Conservation (phyloP, 495 filamentous ascomycete genomes). For the Penicillium waksmanii region DNA sequence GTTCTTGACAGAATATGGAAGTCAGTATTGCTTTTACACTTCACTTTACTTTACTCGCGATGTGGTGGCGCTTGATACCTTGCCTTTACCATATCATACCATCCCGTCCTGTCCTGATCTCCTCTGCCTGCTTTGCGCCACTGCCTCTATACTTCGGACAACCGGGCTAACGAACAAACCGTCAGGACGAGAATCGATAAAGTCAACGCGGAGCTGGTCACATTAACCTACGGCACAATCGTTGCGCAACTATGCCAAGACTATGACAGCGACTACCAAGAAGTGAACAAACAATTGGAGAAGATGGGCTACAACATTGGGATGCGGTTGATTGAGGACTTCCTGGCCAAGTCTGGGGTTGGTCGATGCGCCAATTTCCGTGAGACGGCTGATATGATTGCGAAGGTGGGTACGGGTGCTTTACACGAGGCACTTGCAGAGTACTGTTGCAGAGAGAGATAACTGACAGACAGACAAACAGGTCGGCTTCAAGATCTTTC, state of each 20-base stretch:
- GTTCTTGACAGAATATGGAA: constrained; percentile 82
- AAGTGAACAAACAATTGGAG: constrained; percentile 95
- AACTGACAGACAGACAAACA: constrained; percentile 36
- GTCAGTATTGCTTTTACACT: constrained; percentile 57
- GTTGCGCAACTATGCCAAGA: constrained; percentile 96
- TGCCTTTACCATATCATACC: neutral
- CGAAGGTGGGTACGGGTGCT: constrained; percentile 66
- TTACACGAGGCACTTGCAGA: neutral
- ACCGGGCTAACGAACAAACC: too few species aligned
- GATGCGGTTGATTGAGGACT: constrained; percentile 94
- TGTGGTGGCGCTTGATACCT: neutral
- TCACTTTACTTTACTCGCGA: too few species aligned
- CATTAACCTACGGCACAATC: constrained; percentile 96
- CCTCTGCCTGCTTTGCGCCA: too few species aligned
- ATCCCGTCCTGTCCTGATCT: too few species aligned
- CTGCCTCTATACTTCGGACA: too few species aligned
- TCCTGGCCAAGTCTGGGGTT: constrained; percentile 89
- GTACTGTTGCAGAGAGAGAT: neutral
- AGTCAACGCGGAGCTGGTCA: constrained; percentile 91
- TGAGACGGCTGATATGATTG: constrained; percentile 95
- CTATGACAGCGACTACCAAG: constrained; percentile 86
- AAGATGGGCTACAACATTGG: constrained; percentile 99
- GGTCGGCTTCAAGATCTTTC: constrained; percentile 98
- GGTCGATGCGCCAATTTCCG: constrained; percentile 89
- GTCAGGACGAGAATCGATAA: constrained; percentile 67